Conservation (phyloP, 352 stramenopile species). For the Phytophthora vignae region DNA sequence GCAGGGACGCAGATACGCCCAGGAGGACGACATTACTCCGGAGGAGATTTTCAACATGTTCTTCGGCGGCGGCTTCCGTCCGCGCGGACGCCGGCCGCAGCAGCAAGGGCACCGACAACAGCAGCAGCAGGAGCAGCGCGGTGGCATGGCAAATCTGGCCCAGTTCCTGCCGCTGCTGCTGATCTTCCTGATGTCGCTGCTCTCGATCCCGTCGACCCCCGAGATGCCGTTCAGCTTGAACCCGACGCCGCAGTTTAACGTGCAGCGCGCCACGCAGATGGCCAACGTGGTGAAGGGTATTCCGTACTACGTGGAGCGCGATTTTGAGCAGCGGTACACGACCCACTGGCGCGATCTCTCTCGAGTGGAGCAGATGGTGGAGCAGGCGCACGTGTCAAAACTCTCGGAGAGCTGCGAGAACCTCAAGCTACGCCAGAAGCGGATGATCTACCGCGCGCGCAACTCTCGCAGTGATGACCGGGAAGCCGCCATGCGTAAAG, state of each 20-base stretch:
- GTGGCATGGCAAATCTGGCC: slow-evolving; percentile 59
- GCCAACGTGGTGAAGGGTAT: slow-evolving; percentile 86
- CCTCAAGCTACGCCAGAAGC: slow-evolving; percentile 87
- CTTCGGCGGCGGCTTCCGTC: slow-evolving; percentile 85
- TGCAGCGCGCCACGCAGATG: slow-evolving; percentile 83
- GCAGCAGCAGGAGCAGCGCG: slow-evolving; percentile 48
- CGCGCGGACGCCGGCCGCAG: slow-evolving; percentile 52
- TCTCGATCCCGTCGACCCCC: slow-evolving; percentile 75
- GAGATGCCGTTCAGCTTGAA: slow-evolving; percentile 89
- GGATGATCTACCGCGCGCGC: slow-evolving; percentile 87
- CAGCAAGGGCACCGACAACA: slow-evolving; percentile 52
- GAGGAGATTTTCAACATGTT: slow-evolving; percentile 95
- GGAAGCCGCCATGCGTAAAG: slow-evolving; percentile 79
- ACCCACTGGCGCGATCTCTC: slow-evolving; percentile 85
- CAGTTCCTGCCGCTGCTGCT: slow-evolving; percentile 89
- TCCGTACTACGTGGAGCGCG: slow-evolving; percentile 87
- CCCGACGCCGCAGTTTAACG: slow-evolving; percentile 76
- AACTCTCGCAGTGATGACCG: slow-evolving; percentile 81
- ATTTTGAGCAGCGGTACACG: slow-evolving; percentile 90
- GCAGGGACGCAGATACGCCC: slow-evolving; percentile 51
- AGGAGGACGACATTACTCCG: slow-evolving; percentile 89
- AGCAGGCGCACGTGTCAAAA: slow-evolving; percentile 78
- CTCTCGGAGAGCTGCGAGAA: slow-evolving; percentile 84
- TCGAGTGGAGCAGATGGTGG: slow-evolving; percentile 88
- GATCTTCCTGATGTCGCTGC: slow-evolving; percentile 85